These are phyloP conservation scores for Mortierella alpina DNA, from an alignment of 192 early-diverging fungal species.

Conservation along the genomic window DNA sequence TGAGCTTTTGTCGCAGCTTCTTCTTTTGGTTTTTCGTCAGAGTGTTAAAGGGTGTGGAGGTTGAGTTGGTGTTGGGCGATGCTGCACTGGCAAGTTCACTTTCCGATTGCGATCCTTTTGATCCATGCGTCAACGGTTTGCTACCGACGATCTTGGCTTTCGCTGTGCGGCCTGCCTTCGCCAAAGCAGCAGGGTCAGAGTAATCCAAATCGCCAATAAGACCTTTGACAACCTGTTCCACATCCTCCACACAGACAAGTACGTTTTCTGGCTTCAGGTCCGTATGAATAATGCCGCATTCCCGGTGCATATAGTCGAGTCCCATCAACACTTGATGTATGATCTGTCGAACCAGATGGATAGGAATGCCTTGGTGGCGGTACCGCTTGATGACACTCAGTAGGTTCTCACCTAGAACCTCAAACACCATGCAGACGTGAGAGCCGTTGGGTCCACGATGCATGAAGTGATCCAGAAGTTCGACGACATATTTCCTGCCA, in stretches of 20 bases:
- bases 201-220: slow-evolving; percentile 59
- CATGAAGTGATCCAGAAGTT: slow-evolving; percentile 92
- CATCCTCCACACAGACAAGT: slow-evolving; percentile 89
- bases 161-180: slow-evolving; percentile 39
- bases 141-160: slow-evolving; percentile 45
- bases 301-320: slow-evolving; percentile 92
- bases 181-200: slow-evolving; percentile 42
- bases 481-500: slow-evolving; percentile 79
- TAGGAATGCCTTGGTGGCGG: slow-evolving; percentile 85
- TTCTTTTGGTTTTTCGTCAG: slow-evolving; percentile 52
- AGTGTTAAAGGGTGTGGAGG: slow-evolving; percentile 49
- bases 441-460: slow-evolving; percentile 89
- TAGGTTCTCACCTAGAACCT: slow-evolving; percentile 96
- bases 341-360: slow-evolving; percentile 90
- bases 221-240: slow-evolving; percentile 80
- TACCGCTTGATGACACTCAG: slow-evolving; percentile 89
- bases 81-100: background rate
- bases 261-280: slow-evolving; percentile 99
- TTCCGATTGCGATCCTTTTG: background rate
- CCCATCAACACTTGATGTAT: slow-evolving; percentile 91
- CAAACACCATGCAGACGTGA: slow-evolving; percentile 98
- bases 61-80: background rate
- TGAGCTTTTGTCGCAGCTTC: slow-evolving; percentile 46
- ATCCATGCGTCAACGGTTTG: slow-evolving; percentile 33
- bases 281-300: slow-evolving; percentile 97